Evolutionary conservation across 371 early-diverging fungal genomes (phyloP), one percentile per base, ranked within the genome.

Genomic region (Mucor circinelloides): DNA sequence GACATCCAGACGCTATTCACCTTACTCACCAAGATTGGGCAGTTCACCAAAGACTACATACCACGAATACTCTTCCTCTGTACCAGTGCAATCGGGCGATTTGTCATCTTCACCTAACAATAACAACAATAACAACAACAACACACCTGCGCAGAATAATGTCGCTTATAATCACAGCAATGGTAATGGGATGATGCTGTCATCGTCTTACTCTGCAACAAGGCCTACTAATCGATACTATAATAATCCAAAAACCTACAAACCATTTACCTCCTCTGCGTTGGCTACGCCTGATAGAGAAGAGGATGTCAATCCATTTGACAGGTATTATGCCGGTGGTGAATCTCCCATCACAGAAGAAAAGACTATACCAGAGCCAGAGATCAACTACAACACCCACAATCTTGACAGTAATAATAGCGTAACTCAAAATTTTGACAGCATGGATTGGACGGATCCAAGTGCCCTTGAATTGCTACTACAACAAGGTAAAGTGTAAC

Each of bases 11-110:
- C 67, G 76, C 17, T 77, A 69, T 63, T 74, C 79, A 13, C 77
- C 80, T 15, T 77, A 77, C 27, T 71, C 75, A 19, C 74, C 79
- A 13, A 68, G 77, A 42, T 30, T 76, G 15, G 68, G 67, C 8
- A 64, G 74, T 23, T 71, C 75, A 0, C 70, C 70, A 3, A 70
- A 66, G 61, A 36, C 69, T 7, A n/a, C 28, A 12, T 40, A 60
- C 30, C 54, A 58, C 15, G 59, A 54, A 13, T 46, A 64, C n/a
- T 65, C 64, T n/a, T 62, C 65, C 0, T 68, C 72, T 42, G 56
- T 62, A 2, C 70, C 72, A 3, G 60, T 56, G 12, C 17, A 27
- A 5, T 25, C 23, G n/a, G 55, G 36, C 17, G 63, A 63, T 28
- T 8, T 27, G 1, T 25, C 63, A 2, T 64, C 57, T 3, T 57